Evolutionary conservation across 805 yeast species (phyloP).

Genomic region (Metschnikowia colocasiae): DNA sequence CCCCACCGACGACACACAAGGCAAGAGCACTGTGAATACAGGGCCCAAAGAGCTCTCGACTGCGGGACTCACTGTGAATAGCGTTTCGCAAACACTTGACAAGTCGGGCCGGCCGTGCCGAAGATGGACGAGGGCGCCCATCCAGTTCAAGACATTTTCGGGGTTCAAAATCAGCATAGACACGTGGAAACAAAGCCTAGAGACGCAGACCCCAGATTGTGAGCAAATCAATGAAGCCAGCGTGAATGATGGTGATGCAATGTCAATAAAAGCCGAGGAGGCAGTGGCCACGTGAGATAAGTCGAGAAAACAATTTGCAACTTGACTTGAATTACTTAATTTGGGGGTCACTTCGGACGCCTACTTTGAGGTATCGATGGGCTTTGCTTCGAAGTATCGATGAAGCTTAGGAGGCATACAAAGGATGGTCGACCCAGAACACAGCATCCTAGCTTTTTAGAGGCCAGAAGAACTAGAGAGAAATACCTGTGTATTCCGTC

Average conservation of each 20-base stretch:
- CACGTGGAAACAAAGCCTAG: conserved; percentile 11
- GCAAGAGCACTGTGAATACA: conserved; percentile 19
- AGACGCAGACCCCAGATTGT: background rate
- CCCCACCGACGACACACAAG: conserved; percentile 13
- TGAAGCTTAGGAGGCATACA: no score
- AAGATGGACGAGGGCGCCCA: conserved; percentile 34
- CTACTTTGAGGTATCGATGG: no score
- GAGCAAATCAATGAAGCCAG: background rate
- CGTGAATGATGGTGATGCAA: background rate
- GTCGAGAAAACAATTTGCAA: background rate
- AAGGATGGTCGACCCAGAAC: no score
- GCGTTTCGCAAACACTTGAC: conserved; percentile 30
- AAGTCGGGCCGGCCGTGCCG: conserved; percentile 32
- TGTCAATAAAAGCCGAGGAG: background rate
- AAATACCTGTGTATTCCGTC: no score
- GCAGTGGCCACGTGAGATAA: background rate
- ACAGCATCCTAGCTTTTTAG: no score
- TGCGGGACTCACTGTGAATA: conserved; percentile 38
- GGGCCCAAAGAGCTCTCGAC: conserved; percentile 41
- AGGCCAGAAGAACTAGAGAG: no score
- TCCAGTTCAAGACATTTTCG: conserved; percentile 40
- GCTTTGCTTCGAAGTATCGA: no score
- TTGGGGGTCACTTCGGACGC: no score
- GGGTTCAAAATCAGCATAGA: conserved; percentile 37
- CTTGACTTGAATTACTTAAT: background rate